Evolutionary conservation across 768 basidiomycete genomes (phyloP).

Genomic region (Antrodiella citrinella): DNA sequence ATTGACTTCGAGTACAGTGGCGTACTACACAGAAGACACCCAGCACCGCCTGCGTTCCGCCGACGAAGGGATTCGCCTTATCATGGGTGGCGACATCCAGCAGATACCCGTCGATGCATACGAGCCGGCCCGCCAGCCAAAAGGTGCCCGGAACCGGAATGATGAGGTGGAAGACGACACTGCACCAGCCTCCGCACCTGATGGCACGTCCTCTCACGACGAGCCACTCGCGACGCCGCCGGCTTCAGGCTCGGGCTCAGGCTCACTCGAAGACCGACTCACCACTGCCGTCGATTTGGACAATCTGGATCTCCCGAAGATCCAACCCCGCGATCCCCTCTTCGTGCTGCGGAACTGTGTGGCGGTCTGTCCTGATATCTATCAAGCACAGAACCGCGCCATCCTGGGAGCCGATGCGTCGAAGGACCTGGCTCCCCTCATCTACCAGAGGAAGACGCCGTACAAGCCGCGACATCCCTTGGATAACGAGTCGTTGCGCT

Average conservation of each 20-base stretch:
- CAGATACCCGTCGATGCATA: conserved; percentile 25
- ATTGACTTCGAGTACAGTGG: conserved; percentile 25
- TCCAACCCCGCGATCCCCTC: conserved; percentile 5
- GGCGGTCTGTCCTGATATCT: conserved; percentile 11
- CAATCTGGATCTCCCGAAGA: neutral
- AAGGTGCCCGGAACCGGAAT: conserved; percentile 12
- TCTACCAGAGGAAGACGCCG: conserved; percentile 52
- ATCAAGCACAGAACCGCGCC: conserved; percentile 10
- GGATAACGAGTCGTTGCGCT: conserved; percentile 61
- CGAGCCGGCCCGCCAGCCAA: conserved; percentile 23
- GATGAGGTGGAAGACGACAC: conserved; percentile 4
- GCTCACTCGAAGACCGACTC: neutral
- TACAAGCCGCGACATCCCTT: conserved; percentile 59
- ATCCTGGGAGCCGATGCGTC: conserved; percentile 10
- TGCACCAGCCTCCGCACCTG: neutral
- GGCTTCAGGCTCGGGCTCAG: neutral
- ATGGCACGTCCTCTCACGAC: neutral
- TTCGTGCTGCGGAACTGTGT: conserved; percentile 10
- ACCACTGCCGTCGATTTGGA: neutral
- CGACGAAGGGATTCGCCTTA: conserved; percentile 25
- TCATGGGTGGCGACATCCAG: conserved; percentile 14
- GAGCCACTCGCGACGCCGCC: neutral
- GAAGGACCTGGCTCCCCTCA: conserved; percentile 47
- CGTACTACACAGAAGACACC: conserved; percentile 30
- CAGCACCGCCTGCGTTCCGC: conserved; percentile 21